phyloP scores from a whole-genome alignment of 2,329 filamentous ascomycete genomes.

The Ceratocystis alfenasii region DNA sequence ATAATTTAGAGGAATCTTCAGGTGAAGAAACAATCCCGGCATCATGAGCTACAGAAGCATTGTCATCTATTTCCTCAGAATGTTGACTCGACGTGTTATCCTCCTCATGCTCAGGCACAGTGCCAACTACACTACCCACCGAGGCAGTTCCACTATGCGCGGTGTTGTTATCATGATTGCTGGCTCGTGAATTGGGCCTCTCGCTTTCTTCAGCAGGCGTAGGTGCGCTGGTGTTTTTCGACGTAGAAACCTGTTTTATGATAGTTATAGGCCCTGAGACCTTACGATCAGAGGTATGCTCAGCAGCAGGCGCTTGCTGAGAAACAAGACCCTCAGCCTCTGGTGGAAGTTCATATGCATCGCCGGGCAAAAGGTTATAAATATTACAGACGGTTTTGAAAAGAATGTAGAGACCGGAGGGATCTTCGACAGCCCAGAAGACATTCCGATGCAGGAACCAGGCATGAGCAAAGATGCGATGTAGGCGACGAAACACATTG shows the following conservation, averaged over 20 bases:
- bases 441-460: slow-evolving; percentile 96
- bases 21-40: slow-evolving; percentile 27
- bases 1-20: slow-evolving; percentile 27
- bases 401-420: slow-evolving; percentile 86
- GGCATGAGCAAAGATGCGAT: slow-evolving; percentile 94
- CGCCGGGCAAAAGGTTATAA: slow-evolving; percentile 77
- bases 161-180: slow-evolving; percentile 40
- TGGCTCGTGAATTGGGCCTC: slow-evolving; percentile 46
- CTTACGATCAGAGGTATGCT: slow-evolving; percentile 26
- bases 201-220: slow-evolving; percentile 14
- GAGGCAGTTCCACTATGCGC: not conserved
- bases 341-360: slow-evolving; percentile 89
- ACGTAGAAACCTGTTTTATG: slow-evolving; percentile 14
- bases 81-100: slow-evolving; percentile 40
- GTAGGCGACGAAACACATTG: slow-evolving; percentile 87
- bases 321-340: slow-evolving; percentile 76
- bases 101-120: slow-evolving; percentile 54
- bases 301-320: slow-evolving; percentile 1
- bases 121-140: slow-evolving; percentile 53
- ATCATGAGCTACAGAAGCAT: slow-evolving; percentile 10
- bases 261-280: slow-evolving; percentile 26
- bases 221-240: not conserved
- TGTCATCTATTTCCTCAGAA: slow-evolving; percentile 25
- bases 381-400: slow-evolving; percentile 96
- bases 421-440: slow-evolving; percentile 85